A percentile compares a stretch with the other conserved stretches of the same genome.
phyloP scores from a whole-genome alignment of 106 monocot species.

The Dendrobium chrysotoxum region DNA sequence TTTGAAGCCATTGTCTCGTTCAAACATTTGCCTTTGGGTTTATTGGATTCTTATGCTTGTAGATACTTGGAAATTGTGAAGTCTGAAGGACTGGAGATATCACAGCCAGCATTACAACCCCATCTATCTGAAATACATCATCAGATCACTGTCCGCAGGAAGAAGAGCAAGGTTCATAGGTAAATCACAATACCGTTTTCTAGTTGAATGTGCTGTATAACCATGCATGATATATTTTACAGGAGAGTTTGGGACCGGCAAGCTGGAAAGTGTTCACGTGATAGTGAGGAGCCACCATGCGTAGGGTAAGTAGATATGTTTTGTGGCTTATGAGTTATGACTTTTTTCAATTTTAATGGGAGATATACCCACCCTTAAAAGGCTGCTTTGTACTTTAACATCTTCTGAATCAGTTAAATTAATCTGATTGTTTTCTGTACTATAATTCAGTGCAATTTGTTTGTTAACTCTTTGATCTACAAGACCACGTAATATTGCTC shows the following conservation, averaged over 20 bases:
- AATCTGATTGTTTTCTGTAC: no score
- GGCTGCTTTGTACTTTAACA: no score
- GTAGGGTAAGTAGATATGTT: conserved; percentile 30
- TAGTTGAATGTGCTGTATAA: not conserved
- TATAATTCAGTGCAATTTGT: not conserved
- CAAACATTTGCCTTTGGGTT: not conserved
- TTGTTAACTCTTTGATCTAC: no score
- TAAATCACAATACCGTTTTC: conserved; percentile 10
- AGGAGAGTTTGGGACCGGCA: conserved; percentile 39
- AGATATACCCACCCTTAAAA: no score
- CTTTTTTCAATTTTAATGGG: no score
- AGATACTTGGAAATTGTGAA: conserved; percentile 55
- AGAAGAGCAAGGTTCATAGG: conserved; percentile 51
- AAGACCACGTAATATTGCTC: no score
- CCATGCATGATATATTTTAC: conserved; percentile 7
- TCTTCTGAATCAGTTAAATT: no score
- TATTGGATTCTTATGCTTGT: not conserved
- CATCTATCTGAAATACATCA: conserved; percentile 70
- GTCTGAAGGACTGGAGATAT: conserved; percentile 76
- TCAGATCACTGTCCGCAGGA: conserved; percentile 54
- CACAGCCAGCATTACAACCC: conserved; percentile 72
- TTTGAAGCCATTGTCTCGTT: no score
- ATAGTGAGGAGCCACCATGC: conserved; percentile 56
- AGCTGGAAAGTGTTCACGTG: conserved; percentile 29
- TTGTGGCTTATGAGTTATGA: no score